phyloP scores from a whole-genome alignment of 345 rosid species.

The Psidium guajava region DNA sequence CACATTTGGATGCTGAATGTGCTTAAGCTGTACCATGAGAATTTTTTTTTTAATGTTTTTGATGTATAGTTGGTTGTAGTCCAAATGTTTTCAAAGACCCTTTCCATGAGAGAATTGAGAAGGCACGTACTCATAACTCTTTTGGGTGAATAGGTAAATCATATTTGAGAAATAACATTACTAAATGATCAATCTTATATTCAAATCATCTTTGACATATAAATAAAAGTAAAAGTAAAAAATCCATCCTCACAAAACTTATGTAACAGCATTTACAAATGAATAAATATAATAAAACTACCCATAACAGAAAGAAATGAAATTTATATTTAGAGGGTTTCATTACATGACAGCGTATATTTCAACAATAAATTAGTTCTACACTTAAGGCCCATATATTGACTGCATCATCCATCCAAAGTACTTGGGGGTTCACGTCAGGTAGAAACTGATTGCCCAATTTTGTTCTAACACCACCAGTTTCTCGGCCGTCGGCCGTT shows the following conservation, averaged over 20 bases:
- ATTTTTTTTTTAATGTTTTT: not conserved
- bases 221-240: not conserved
- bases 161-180: not conserved
- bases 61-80: not conserved
- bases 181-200: not conserved
- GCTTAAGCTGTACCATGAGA: not conserved
- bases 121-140: not conserved
- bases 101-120: not conserved
- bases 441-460: not conserved
- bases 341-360: no score
- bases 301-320: not conserved
- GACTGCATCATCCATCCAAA: not conserved
- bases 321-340: not conserved
- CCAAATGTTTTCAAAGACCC: not conserved
- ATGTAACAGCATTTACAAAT: not conserved
- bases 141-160: not conserved
- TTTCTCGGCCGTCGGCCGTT: not conserved
- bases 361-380: no score
- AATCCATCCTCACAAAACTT: not conserved
- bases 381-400: no score
- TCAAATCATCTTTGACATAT: not conserved
- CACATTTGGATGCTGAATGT: not conserved
- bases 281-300: not conserved
- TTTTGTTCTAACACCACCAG: not conserved
- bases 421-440: not conserved